Evolutionary conservation across 2,329 filamentous ascomycete species (phyloP), one percentile per base, ranked within the genome.

Genomic region (Diplocarpon mali): DNA sequence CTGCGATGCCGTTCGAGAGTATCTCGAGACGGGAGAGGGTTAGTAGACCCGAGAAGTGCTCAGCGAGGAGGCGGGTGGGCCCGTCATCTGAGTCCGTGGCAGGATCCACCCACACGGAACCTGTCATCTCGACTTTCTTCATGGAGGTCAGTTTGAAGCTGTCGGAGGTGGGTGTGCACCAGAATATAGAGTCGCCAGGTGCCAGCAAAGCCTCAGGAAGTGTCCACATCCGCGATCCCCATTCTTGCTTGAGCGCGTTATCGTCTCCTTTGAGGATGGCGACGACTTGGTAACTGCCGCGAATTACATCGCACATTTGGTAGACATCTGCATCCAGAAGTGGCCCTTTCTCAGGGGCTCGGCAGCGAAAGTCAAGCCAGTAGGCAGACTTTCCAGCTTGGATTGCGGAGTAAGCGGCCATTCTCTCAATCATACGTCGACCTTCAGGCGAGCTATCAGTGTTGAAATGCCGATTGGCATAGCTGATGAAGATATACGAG

Each of bases 11-110:
- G 6, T 50, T 50, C 1, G 52, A 47, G 31, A 62, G 46, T 1
- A 60, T 46, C 38, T 62, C 59, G 9, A 62, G 49, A 5, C 57
- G 54, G 35, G 52, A 54, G 14, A 62, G 47, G 0, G 52, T 55
- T 9, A 62, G 49, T 12, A 30, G 39, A 2, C 43, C 44, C 1
- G 39, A 28, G n/a, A 42, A 46, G 30, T 46, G 44, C n/a, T 46
- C 44, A n/a, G 37, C 40, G 13, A 46, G 36, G 30, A 42, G 44
- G 3, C 44, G 35, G 5, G 49, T 41, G 5, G 44, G 31, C 51
- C 53, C 39, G 17, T 41, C 42, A 24, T 42, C 44, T 30, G 15
- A 27, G 13, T 32, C 20, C 1, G 28, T 24, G n/a, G 37, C 8
- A 7, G 44, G 34, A 27, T 46, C 44, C 4, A 38, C 29, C 44